Evolutionary conservation across 2,329 filamentous ascomycete species (phyloP), one percentile per base, ranked within the genome.

Genomic region (Sporothrix curviconia): DNA sequence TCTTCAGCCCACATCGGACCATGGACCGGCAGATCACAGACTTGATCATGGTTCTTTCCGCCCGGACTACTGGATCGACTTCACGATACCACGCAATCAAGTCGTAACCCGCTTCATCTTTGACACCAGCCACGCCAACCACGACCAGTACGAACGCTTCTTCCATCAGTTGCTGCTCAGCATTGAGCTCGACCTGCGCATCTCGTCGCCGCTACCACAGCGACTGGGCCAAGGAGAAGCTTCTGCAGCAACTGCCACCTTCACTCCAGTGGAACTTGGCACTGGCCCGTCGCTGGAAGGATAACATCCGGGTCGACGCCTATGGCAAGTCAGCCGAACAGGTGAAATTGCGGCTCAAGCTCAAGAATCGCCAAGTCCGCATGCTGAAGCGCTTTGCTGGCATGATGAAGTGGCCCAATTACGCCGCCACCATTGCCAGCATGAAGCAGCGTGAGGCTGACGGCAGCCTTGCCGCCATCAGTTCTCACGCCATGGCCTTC

Each of bases 91-190:
- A 4, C 81, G 81, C 65, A 89, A 90, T 64, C 87, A 91, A 65
- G 84, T 90, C 22, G 82, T 86, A 24, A 87, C 87, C 3, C 83
- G 84, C 55, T 90, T 86, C 70, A 86, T 90, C 59, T 84, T 85
- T 61, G 81, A 86, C 63, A 77, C 78, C 12, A 75, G 77, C 57
- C 74, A 78, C 36, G 73, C 75, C 17, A 84, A 85, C 63, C 74
- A 78, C 46, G 71, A 75, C 17, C 77, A 78, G 59, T 87, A 86
- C 64, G 78, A 80, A 59, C 78, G 78, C 25, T 90, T 91, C 72
- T 90, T 89, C 68, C 86, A 89, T 67, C 87, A 91, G 69, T 72
- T 91, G n/a, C 75, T 91, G 3, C 78, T 91, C 42, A 86, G 85
- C 61, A 76, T 88, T 50, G 87, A 91, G 69, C 75, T 91, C 5